A percentile compares a stretch with the other conserved stretches of the same genome.
These are phyloP conservation scores for Aspergillus piperis DNA, from an alignment of 2,329 filamentous ascomycete genomes.

Conservation along the genomic window DNA sequence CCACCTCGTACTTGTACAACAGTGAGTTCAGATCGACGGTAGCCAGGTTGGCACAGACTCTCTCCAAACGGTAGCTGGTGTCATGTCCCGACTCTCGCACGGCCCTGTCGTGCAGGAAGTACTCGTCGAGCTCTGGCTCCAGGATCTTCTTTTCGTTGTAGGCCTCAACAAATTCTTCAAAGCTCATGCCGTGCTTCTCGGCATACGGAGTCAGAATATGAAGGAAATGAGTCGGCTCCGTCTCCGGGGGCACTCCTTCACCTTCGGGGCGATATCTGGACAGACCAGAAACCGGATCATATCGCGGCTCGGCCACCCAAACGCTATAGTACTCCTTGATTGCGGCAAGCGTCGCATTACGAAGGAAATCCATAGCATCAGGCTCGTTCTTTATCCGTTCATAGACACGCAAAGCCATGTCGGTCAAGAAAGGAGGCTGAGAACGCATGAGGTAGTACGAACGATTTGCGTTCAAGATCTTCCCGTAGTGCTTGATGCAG, in stretches of 20 bases:
- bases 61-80: conserved; percentile 90
- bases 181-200: conserved; percentile 78
- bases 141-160: conserved; percentile 78
- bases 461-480: conserved; percentile 94
- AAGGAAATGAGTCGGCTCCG: conserved; percentile 81
- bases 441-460: conserved; percentile 94
- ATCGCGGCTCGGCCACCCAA: conserved; percentile 77
- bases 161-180: conserved; percentile 80
- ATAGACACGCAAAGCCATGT: conserved; percentile 93
- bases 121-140: conserved; percentile 89
- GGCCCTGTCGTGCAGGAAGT: conserved; percentile 93
- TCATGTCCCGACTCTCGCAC: conserved; percentile 97
- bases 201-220: conserved; percentile 81
- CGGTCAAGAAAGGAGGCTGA: conserved; percentile 93
- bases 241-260: conserved; percentile 85
- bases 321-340: conserved; percentile 96
- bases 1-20: conserved; percentile 94
- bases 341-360: conserved; percentile 77
- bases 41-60: conserved; percentile 81
- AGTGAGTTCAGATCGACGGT: conserved; percentile 94
- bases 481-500: conserved; percentile 97
- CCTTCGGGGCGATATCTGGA: conserved; percentile 85
- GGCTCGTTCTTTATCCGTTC: conserved; percentile 88
- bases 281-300: conserved; percentile 75
- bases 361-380: conserved; percentile 77